Percentiles rank a stretch among this genome's conserved stretches.
Conservation (phyloP, 2,329 filamentous ascomycete species). For the Pezicula radicicola region DNA sequence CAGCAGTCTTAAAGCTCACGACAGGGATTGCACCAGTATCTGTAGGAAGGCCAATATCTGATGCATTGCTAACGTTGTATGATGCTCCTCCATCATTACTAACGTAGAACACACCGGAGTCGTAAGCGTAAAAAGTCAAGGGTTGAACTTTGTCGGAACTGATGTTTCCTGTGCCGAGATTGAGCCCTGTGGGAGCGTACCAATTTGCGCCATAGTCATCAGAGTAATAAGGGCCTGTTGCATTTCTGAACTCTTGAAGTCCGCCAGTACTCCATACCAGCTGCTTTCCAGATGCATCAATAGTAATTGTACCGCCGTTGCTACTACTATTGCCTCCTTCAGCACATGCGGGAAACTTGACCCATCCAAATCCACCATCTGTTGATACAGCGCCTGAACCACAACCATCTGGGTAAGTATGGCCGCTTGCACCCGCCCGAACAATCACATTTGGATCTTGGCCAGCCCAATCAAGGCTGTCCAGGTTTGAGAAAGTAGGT, state of each 20-base stretch:
- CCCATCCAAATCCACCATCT: slow-evolving; percentile 9
- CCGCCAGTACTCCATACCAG: slow-evolving; percentile 7
- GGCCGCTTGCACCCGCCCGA: slow-evolving; percentile 6
- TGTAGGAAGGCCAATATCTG: slow-evolving; percentile 7
- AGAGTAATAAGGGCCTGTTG: slow-evolving; percentile 7
- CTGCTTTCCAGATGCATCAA: slow-evolving; percentile 11
- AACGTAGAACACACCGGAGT: slow-evolving; percentile 9
- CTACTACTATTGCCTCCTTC: slow-evolving; percentile 8
- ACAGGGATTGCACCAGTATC: slow-evolving; percentile 8
- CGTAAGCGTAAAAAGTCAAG: slow-evolving; percentile 10
- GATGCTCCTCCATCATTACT: slow-evolving; percentile 9
- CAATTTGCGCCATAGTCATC: slow-evolving; percentile 9
- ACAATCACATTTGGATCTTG: slow-evolving; percentile 9
- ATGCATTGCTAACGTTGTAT: slow-evolving; percentile 6
- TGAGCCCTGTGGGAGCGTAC: slow-evolving; percentile 7
- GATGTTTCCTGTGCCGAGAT: slow-evolving; percentile 6
- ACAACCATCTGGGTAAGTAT: slow-evolving; percentile 6
- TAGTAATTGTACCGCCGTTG: slow-evolving; percentile 6
- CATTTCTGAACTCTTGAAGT: slow-evolving; percentile 3
- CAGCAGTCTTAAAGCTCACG: slow-evolving; percentile 7
- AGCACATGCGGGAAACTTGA: slow-evolving; percentile 4
- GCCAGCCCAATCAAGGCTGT: slow-evolving; percentile 12
- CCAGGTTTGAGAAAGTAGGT: slow-evolving; percentile 11
- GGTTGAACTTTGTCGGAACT: slow-evolving; percentile 10
- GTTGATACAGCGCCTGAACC: slow-evolving; percentile 10